These are phyloP conservation scores for Colletotrichum trifolii DNA, from an alignment of 2,329 filamentous ascomycete genomes.

Conservation along the genomic window DNA sequence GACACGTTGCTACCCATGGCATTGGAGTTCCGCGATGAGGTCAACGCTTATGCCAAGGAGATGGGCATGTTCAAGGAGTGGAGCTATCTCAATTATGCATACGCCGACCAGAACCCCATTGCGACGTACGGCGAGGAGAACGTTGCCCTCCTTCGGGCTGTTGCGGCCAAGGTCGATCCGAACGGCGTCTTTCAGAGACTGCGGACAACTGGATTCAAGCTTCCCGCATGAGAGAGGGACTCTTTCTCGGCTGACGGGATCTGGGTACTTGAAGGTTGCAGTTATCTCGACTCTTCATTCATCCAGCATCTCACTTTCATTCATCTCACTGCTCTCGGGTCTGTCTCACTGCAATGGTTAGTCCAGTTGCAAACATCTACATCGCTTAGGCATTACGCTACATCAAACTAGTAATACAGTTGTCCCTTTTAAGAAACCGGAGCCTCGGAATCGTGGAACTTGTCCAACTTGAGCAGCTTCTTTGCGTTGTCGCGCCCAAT, in stretches of 20 bases:
- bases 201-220: conserved; percentile 45
- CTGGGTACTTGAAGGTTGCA: too few species aligned
- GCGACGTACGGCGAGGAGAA: conserved; percentile 50
- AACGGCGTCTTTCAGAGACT: conserved; percentile 48
- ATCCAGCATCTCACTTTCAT: too few species aligned
- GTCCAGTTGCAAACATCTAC: too few species aligned
- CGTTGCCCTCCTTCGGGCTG: conserved; percentile 43
- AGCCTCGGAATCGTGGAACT: conserved; percentile 47
- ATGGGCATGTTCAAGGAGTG: conserved; percentile 47
- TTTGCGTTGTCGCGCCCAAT: conserved; percentile 58
- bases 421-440: conserved; percentile 5
- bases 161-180: conserved; percentile 47
- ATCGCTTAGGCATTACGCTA: neutral
- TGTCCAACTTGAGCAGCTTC: conserved; percentile 51
- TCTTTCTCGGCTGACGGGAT: too few species aligned
- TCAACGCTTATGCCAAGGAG: conserved; percentile 47
- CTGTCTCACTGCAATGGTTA: too few species aligned
- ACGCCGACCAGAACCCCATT: conserved; percentile 51
- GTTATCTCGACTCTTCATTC: too few species aligned
- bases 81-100: conserved; percentile 58
- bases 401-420: neutral
- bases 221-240: conserved; percentile 18
- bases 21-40: conserved; percentile 71
- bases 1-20: conserved; percentile 49
- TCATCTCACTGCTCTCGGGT: too few species aligned